These are phyloP conservation scores for Pezicula rhizophila DNA, from an alignment of 2,329 filamentous ascomycete genomes.

Conservation along the genomic window DNA sequence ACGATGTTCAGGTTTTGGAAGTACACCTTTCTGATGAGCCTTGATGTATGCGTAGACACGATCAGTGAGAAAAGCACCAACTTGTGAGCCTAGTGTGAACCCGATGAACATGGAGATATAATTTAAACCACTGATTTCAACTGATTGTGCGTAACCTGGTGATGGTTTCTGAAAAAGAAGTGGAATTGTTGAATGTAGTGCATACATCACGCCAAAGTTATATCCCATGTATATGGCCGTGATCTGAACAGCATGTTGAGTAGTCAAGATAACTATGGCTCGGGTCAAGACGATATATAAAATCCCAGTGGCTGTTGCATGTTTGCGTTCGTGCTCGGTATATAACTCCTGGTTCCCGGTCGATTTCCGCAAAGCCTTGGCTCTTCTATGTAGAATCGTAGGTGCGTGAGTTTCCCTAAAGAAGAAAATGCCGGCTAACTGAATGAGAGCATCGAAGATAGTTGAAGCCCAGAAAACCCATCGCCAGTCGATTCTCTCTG, in stretches of 20 bases:
- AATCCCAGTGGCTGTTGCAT: slow-evolving; percentile 47
- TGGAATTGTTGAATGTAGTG: slow-evolving; percentile 52
- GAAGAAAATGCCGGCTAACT: slow-evolving; percentile 37
- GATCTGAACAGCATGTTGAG: slow-evolving; percentile 44
- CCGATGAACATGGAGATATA: slow-evolving; percentile 41
- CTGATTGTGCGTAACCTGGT: slow-evolving; percentile 42
- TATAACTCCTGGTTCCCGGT: slow-evolving; percentile 40
- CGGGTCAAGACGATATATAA: slow-evolving; percentile 34
- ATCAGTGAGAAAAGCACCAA: slow-evolving; percentile 25
- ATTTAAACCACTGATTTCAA: slow-evolving; percentile 51
- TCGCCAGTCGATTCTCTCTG: slow-evolving; percentile 42
- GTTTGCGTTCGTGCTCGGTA: slow-evolving; percentile 44
- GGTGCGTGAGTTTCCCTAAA: slow-evolving; percentile 56
- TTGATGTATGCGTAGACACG: slow-evolving; percentile 16
- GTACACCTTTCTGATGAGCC: slow-evolving; percentile 13
- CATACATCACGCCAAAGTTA: slow-evolving; percentile 44
- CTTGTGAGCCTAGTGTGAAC: slow-evolving; percentile 26
- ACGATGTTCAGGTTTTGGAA: slow-evolving; percentile 50
- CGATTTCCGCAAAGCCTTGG: slow-evolving; percentile 35
- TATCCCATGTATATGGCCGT: slow-evolving; percentile 43
- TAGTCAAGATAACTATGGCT: slow-evolving; percentile 38
- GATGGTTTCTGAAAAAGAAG: slow-evolving; percentile 41
- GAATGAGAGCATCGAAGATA: slow-evolving; percentile 33
- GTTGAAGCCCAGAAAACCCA: slow-evolving; percentile 46
- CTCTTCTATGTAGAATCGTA: slow-evolving; percentile 43